These are phyloP conservation scores for Coemansia sp. DNA, from an alignment of 192 early-diverging fungal genomes.

Conservation along the genomic window DNA sequence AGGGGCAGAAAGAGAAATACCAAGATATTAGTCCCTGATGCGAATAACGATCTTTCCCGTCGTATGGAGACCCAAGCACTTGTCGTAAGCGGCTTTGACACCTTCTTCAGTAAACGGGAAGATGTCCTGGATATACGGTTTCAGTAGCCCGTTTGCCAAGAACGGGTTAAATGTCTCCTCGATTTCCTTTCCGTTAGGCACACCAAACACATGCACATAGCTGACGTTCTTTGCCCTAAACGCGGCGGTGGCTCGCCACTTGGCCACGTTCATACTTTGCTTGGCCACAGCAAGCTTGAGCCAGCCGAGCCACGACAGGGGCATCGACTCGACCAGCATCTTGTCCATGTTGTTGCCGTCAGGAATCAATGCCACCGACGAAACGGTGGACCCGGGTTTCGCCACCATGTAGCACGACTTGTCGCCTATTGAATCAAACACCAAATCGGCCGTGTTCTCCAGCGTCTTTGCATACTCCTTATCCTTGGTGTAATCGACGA, in stretches of 20 bases:
- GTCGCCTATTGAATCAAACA: slow-evolving; percentile 50
- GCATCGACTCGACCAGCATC: slow-evolving; percentile 8
- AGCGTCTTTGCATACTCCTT: slow-evolving; percentile 19
- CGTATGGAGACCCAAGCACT: slow-evolving; percentile 48
- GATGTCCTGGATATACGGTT: slow-evolving; percentile 43
- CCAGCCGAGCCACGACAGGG: slow-evolving; percentile 9
- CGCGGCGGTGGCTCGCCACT: slow-evolving; percentile 21
- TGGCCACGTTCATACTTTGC: neutral
- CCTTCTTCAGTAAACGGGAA: slow-evolving; percentile 48
- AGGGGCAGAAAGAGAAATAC: too few species aligned
- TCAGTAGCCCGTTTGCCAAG: slow-evolving; percentile 29
- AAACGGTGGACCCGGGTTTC: slow-evolving; percentile 13
- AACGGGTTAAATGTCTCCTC: slow-evolving; percentile 48
- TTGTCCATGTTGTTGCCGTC: slow-evolving; percentile 21
- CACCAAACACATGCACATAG: slow-evolving; percentile 28
- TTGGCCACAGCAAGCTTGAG: slow-evolving; percentile 19
- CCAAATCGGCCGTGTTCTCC: slow-evolving; percentile 39
- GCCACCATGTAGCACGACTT: slow-evolving; percentile 24
- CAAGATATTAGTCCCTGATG: slow-evolving; percentile 25
- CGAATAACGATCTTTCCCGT: slow-evolving; percentile 55
- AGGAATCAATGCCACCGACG: slow-evolving; percentile 39
- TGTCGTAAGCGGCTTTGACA: slow-evolving; percentile 38
- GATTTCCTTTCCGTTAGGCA: slow-evolving; percentile 32
- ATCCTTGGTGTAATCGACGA: slow-evolving; percentile 56
- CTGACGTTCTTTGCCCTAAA: slow-evolving; percentile 24